Evolutionary conservation across 306 rosid species (phyloP), one percentile per base, ranked within the genome.

Genomic region (Sicyos baderoa): DNA sequence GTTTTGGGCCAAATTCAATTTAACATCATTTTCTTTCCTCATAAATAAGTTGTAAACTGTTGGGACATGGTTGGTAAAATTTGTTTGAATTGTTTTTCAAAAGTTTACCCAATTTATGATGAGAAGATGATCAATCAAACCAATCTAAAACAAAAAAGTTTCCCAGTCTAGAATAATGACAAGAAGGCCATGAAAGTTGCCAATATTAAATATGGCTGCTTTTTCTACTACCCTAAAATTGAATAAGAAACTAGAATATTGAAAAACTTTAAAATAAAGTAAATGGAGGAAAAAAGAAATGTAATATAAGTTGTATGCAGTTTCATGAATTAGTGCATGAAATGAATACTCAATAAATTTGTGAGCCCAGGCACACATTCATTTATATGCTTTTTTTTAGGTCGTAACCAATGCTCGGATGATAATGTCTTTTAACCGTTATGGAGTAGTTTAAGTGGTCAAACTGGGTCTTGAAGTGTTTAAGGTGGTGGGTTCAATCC

Each of bases 261-360:
- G 35, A 29, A 29, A 29, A 29, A 29, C 35, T 29, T 6, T 6
- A 65, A 21, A 65, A 65, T 21, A 44, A 65, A 64, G 18, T 42
- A 18, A 64, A 64, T 63, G 29, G 27, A 63, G 16, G 9, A 63
- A 64, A 63, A 64, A 2, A 3, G 17, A 62, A 42, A 19, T 42
- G 3, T 8, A 42, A 44, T 64, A 64, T 42, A 44, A 45, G 48
- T 45, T 65, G 12, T 45, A 44, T 44, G 54, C 40, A 45, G 40
- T 13, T 65, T 17, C 37, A 7, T 35, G 42, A 19, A 65, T 65
- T 21, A 22, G 19, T 65, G 37, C 37, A 45, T 45, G 51, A 62
- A 62, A 65, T 65, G 18, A 45, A 65, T 65, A 65, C 47, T 45
- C 71, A 65, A 21, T 65, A 44, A 65, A 65, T 65, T 54, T 10